Evolutionary conservation across 148 eudicot species (phyloP).

Genomic region (Talinum fruticosum): DNA sequence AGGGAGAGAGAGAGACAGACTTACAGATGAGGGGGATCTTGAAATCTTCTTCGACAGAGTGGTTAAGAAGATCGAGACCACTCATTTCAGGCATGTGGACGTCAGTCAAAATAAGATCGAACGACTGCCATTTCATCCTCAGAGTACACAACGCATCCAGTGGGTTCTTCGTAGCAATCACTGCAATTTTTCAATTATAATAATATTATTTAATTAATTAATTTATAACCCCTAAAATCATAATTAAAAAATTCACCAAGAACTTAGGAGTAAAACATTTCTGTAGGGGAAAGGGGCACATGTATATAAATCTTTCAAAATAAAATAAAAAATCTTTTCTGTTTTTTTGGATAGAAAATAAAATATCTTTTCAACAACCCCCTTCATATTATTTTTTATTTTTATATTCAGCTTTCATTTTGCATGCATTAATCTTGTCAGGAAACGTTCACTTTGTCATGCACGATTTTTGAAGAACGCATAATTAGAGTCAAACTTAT

Average conservation of each 20-base stretch:
- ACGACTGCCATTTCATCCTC: conserved; percentile 25
- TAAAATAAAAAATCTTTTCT: too few species aligned
- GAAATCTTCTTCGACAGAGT: conserved; percentile 36
- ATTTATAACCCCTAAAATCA: too few species aligned
- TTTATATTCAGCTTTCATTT: too few species aligned
- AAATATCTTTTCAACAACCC: too few species aligned
- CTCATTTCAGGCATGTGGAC: conserved; percentile 72
- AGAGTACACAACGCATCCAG: conserved; percentile 43
- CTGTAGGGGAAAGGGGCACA: too few species aligned
- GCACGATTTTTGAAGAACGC: background rate
- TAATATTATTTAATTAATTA: too few species aligned
- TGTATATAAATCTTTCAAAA: too few species aligned
- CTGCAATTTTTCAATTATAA: conserved; percentile 41
- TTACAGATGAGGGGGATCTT: conserved; percentile 56
- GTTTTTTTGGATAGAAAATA: too few species aligned
- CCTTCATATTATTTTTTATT: too few species aligned
- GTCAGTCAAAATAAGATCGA: conserved; percentile 53
- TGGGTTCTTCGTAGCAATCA: conserved; percentile 40
- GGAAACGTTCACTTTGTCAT: too few species aligned
- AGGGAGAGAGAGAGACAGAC: conserved; percentile 8
- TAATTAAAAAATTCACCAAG: background rate
- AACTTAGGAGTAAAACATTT: too few species aligned
- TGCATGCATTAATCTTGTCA: background rate
- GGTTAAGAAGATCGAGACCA: conserved; percentile 50
- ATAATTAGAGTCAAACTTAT: background rate